phyloP scores from a whole-genome alignment of 139 green algal species.

The Penium margaritaceum region DNA sequence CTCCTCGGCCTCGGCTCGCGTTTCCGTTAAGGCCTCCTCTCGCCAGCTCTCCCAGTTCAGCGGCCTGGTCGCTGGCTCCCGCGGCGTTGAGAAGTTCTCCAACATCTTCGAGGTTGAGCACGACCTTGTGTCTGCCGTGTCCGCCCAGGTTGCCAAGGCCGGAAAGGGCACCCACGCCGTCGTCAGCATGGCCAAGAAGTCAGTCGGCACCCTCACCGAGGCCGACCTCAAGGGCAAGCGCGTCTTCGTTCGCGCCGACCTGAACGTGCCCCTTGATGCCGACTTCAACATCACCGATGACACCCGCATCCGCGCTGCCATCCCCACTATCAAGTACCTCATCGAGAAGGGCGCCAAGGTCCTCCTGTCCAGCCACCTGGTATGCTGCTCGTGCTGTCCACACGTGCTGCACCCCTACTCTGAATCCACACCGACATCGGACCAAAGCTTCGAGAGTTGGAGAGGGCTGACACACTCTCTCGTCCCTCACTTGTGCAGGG shows the following conservation, averaged over 20 bases:
- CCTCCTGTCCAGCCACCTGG: constrained; percentile 87
- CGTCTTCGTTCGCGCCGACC: constrained; percentile 76
- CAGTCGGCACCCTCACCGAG: constrained; percentile 80
- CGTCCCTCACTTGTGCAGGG: no score
- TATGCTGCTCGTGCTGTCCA: no score
- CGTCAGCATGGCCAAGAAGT: constrained; percentile 69
- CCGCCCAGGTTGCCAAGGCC: constrained; percentile 17
- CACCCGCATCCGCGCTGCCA: constrained; percentile 90
- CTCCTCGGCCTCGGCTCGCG: no score
- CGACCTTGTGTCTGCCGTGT: constrained; percentile 29
- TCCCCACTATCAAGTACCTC: constrained; percentile 88
- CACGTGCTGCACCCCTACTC: no score
- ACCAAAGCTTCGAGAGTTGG: no score
- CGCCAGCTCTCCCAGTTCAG: constrained; percentile 19
- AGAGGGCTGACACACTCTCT: no score
- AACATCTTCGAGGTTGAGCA: constrained; percentile 43
- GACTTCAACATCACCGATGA: constrained; percentile 89
- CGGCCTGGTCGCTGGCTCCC: constrained; percentile 27
- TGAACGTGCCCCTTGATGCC: constrained; percentile 97
- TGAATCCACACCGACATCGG: no score
- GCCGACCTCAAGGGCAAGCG: constrained; percentile 89
- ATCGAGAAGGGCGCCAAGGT: constrained; percentile 94
- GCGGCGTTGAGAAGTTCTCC: constrained; percentile 37
- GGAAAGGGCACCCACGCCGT: constrained; percentile 33
- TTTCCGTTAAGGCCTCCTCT: not conserved